These are phyloP conservation scores for Xylariaceae sp. DNA, from an alignment of 2,329 filamentous ascomycete genomes.

Conservation along the genomic window DNA sequence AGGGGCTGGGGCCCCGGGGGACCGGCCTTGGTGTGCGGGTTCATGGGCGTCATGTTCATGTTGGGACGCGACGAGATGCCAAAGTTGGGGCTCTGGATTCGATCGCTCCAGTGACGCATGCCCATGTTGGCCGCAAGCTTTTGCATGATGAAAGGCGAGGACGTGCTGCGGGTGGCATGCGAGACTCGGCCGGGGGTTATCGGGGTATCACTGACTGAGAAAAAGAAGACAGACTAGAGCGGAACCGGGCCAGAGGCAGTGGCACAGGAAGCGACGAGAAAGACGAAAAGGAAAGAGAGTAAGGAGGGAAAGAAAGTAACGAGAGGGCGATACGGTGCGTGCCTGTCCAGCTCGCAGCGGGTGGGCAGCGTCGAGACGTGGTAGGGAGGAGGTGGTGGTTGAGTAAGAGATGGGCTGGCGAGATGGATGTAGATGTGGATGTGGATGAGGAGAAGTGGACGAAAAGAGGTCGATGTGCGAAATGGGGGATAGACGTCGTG, in stretches of 20 bases:
- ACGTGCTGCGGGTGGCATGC: too few relatives aligned
- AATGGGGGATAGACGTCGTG: constrained; percentile 1
- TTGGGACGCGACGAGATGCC: constrained; percentile 58
- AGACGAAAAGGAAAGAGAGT: constrained; percentile 19
- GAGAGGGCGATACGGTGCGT: constrained; percentile 13
- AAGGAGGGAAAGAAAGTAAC: constrained; percentile 21
- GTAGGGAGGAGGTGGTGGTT: constrained; percentile 18
- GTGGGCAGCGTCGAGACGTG: constrained; percentile 20
- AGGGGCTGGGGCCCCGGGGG: constrained; percentile 52
- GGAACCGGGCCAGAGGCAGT: constrained; percentile 21
- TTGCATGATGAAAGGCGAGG: constrained; percentile 55
- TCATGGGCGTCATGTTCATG: constrained; percentile 55
- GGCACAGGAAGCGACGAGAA: constrained; percentile 28
- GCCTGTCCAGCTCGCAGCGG: background rate
- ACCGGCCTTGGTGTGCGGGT: constrained; percentile 56
- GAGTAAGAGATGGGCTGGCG: constrained; percentile 13
- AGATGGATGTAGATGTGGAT: background rate
- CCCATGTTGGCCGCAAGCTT: constrained; percentile 66
- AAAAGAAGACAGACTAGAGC: constrained; percentile 17
- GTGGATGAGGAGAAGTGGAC: constrained; percentile 14
- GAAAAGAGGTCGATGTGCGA: constrained; percentile 4
- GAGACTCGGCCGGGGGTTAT: background rate
- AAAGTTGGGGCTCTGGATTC: constrained; percentile 63
- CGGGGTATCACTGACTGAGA: constrained; percentile 26
- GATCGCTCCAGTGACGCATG: constrained; percentile 70